phyloP scores from a whole-genome alignment of 371 early-diverging fungal species.

The Lichtheimia ramosa region DNA sequence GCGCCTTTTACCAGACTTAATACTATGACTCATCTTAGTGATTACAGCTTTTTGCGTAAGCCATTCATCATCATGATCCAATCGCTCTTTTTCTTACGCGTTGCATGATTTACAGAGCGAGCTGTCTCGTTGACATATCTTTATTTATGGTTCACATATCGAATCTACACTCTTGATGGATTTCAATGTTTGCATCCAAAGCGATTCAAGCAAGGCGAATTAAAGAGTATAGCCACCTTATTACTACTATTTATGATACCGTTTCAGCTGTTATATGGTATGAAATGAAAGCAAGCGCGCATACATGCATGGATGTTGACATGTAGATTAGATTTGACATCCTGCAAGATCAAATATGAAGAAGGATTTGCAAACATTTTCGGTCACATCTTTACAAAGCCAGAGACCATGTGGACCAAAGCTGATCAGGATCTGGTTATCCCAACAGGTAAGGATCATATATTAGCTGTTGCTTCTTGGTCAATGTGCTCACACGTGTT shows the following conservation, averaged over 20 bases:
- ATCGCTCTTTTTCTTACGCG: not conserved
- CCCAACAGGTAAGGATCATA: slow-evolving; percentile 33
- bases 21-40: slow-evolving; percentile 40
- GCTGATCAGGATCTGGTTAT: slow-evolving; percentile 35
- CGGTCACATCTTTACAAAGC: slow-evolving; percentile 36
- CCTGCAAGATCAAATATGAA: slow-evolving; percentile 50
- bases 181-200: slow-evolving; percentile 36
- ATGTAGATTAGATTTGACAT: slow-evolving; percentile 31
- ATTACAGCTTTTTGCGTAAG: slow-evolving; percentile 39
- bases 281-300: too few relatives aligned
- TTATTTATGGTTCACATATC: slow-evolving; percentile 37
- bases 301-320: not conserved
- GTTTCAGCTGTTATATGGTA: slow-evolving; percentile 53
- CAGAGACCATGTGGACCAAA: slow-evolving; percentile 44
- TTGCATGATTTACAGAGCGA: slow-evolving; percentile 27
- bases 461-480: not conserved
- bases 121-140: slow-evolving; percentile 40
- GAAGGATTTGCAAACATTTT: slow-evolving; percentile 42
- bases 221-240: slow-evolving; percentile 48
- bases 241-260: slow-evolving; percentile 48
- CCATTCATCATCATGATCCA: not conserved
- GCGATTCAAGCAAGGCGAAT: slow-evolving; percentile 43
- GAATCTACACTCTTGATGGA: slow-evolving; percentile 36
- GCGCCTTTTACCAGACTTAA: too few relatives aligned
- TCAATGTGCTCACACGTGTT: not conserved